Percentiles rank a stretch among this genome's conserved stretches.
phyloP scores from a whole-genome alignment of 2,329 filamentous ascomycete species.

The Penicillium sp. region DNA sequence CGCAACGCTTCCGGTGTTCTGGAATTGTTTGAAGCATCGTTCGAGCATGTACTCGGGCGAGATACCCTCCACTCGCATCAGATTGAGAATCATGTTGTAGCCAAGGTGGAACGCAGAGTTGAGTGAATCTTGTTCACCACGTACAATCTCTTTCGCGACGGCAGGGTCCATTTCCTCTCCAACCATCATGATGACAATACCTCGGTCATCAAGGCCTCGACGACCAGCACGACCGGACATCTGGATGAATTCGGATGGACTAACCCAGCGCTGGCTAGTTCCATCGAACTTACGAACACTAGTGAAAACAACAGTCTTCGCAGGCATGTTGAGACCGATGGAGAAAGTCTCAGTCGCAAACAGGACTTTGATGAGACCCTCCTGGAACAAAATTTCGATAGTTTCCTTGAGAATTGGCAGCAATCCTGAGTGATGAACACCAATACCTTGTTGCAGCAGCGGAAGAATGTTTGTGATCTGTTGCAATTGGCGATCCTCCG shows the following conservation, averaged over 20 bases:
- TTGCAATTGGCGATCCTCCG: conserved; percentile 82
- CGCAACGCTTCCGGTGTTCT: conserved; percentile 86
- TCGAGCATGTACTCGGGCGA: conserved; percentile 99
- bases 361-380: conserved; percentile 94
- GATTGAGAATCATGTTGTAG: conserved; percentile 98
- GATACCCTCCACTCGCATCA: conserved; percentile 97
- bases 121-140: conserved; percentile 92
- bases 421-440: conserved; percentile 94
- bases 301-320: conserved; percentile 98
- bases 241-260: conserved; percentile 94
- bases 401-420: conserved; percentile 96
- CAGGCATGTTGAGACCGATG: conserved; percentile 98
- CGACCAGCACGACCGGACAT: conserved; percentile 97
- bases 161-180: conserved; percentile 93
- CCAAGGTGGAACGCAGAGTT: conserved; percentile 97
- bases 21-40: conserved; percentile 96
- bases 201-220: conserved; percentile 93
- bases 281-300: conserved; percentile 96
- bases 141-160: conserved; percentile 91
- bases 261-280: conserved; percentile 73
- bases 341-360: conserved; percentile 99
- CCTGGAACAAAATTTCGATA: conserved; percentile 98
- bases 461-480: conserved; percentile 91
- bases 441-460: conserved; percentile 84
- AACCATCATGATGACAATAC: conserved; percentile 99